Percentiles rank a stretch among this genome's conserved stretches.
phyloP scores from a whole-genome alignment of 345 rosid genomes.

The Cardamine resedifolia region DNA sequence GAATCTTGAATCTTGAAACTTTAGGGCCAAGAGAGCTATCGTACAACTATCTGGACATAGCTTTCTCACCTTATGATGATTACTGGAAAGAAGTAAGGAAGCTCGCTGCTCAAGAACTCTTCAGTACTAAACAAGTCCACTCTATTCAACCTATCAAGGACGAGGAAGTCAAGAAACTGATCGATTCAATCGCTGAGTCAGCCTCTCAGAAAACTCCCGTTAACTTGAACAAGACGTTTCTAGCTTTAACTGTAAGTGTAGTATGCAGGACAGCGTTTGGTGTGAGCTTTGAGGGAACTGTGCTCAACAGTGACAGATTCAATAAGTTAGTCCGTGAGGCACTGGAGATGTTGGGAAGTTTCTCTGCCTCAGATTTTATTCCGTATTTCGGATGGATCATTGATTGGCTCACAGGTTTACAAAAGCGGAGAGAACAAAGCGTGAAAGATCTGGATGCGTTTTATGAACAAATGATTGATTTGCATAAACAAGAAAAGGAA shows the following conservation, averaged over 20 bases:
- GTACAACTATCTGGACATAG: constrained; percentile 42
- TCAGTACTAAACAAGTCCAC: constrained; percentile 33
- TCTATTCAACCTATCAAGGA: constrained; percentile 38
- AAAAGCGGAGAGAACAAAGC: constrained; percentile 24
- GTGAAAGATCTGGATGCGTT: constrained; percentile 38
- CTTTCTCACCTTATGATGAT: constrained; percentile 38
- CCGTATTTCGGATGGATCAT: constrained; percentile 42
- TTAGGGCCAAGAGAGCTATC: constrained; percentile 29
- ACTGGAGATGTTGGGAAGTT: constrained; percentile 30
- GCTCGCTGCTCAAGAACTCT: constrained; percentile 39
- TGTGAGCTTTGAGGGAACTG: constrained; percentile 37
- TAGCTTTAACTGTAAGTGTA: constrained; percentile 23
- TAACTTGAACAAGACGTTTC: constrained; percentile 27
- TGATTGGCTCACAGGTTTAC: constrained; percentile 41
- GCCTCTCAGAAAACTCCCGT: not conserved
- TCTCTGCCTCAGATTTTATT: constrained; percentile 42
- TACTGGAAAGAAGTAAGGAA: constrained; percentile 49
- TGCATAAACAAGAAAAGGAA: constrained; percentile 40
- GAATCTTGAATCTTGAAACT: not conserved
- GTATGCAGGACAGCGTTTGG: constrained; percentile 45
- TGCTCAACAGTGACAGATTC: constrained; percentile 25
- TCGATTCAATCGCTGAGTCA: constrained; percentile 28
- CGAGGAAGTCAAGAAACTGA: constrained; percentile 39
- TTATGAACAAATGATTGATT: constrained; percentile 39
- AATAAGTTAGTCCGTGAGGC: constrained; percentile 37